Percentiles rank a stretch among this genome's conserved stretches.
Evolutionary conservation across 1,284 basidiomycete species (phyloP).

Genomic region (Cystodermella granulosa): DNA sequence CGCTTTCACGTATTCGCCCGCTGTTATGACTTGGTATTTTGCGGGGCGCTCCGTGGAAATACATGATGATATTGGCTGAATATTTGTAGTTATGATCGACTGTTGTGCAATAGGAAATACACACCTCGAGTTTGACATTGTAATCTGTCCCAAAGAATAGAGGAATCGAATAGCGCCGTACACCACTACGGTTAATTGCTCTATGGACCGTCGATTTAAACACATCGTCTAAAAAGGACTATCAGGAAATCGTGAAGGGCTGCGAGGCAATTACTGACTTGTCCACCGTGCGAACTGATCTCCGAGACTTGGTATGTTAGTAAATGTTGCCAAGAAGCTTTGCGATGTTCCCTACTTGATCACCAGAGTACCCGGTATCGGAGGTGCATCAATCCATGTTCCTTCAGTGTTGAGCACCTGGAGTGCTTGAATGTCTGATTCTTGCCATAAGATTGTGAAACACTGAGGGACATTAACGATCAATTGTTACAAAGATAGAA

Average conservation of each 20-base stretch:
- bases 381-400: conserved; percentile 62
- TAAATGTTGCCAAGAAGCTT: not conserved
- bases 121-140: conserved; percentile 56
- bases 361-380: conserved; percentile 60
- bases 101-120: conserved; percentile 6
- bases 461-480: conserved; percentile 46
- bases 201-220: conserved; percentile 77
- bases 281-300: conserved; percentile 77
- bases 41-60: conserved; percentile 57
- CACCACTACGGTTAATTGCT: conserved; percentile 61
- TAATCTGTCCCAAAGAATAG: conserved; percentile 66
- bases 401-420: conserved; percentile 65
- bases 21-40: conserved; percentile 59
- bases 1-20: conserved; percentile 63
- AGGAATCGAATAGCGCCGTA: conserved; percentile 64
- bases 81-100: conserved; percentile 6
- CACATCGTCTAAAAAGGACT: conserved; percentile 53
- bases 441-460: conserved; percentile 71
- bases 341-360: conserved; percentile 51
- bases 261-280: conserved; percentile 45
- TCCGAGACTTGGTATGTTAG: conserved; percentile 48
- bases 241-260: not conserved
- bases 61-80: conserved; percentile 64
- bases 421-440: conserved; percentile 57
- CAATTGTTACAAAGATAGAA: conserved; percentile 31